Evolutionary conservation across 1,139 yeast species (phyloP), one percentile per base, ranked within the genome.

Genomic region (Zhuliangozyma parablackwelliae): DNA sequence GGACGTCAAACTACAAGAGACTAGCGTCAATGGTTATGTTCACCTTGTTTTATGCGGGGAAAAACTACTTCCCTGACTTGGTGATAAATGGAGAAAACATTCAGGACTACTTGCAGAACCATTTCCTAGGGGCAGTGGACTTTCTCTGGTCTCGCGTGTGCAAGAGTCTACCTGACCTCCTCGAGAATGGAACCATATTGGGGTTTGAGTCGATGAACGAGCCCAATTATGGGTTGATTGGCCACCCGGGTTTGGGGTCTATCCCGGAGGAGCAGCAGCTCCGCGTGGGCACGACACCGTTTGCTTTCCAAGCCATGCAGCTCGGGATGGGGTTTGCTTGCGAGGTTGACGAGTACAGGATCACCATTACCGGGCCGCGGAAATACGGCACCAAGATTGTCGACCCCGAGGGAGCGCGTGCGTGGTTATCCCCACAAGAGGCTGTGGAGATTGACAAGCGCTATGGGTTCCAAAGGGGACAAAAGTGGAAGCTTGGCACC

Each of bases 141-240:
- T 63, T 76, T 44, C 62, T 90, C 9, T 78, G 92, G 61, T 39
- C 49, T 21, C 59, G 72, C 3, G 63, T 89, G 4, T 62, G 67
- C 34, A 55, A 55, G 1, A 48, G 50, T 2, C 71, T 79, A 1
- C 84, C 85, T 0, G 66, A 72, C 10, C 61, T 87, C 57, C 65
- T 85, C 40, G 69, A 71, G 8, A 61, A 65, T 44, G 75, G 75
- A 1, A 59, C 71, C 5, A 59, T 85, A 5, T 50, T 89, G 11
- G 98, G 97, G 3, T 73, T 88, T 54, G 98, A 90, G 60, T 76
- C 87, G 35, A 59, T 90, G 66, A 90, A 90, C 56, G 98, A 90
- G 56, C 97, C 97, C 2, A 84, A 79, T 48, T 51, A 63, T 38
- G 92, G 94, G 0, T 67, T 76, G 38, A 65, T 79, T 34, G 88